Percentiles rank a stretch among this genome's conserved stretches.
Conservation (phyloP, 148 eudicot species). For the Chenopodium formosanum region DNA sequence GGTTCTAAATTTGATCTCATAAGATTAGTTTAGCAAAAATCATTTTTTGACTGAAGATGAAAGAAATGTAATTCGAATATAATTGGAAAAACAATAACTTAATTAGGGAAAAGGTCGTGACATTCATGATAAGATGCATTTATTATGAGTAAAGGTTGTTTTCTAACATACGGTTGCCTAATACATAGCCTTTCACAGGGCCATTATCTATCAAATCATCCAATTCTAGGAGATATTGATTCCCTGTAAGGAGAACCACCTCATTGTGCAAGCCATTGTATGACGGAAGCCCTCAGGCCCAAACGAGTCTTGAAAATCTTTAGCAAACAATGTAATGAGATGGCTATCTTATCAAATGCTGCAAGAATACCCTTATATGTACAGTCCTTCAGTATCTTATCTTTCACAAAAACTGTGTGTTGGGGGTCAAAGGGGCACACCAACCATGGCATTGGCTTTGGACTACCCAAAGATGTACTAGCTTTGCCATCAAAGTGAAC, state of each 20-base stretch:
- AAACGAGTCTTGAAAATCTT: neutral
- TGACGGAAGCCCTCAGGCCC: neutral
- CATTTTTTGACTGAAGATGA: too few species aligned
- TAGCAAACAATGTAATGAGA: neutral
- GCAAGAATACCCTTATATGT: neutral
- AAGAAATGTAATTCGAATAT: too few species aligned
- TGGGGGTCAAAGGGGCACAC: neutral
- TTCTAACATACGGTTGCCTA: too few species aligned
- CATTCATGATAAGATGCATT: too few species aligned
- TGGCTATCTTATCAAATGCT: neutral
- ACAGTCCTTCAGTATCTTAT: neutral
- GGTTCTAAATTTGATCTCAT: too few species aligned
- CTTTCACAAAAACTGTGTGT: neutral
- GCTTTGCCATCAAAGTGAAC: neutral
- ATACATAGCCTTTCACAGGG: too few species aligned
- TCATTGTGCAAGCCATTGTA: constrained; percentile 1
- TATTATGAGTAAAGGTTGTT: too few species aligned
- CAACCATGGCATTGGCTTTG: neutral
- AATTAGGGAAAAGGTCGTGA: too few species aligned
- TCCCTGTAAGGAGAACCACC: neutral
- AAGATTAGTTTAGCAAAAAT: too few species aligned
- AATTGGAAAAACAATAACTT: too few species aligned
- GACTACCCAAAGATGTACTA: too few species aligned
- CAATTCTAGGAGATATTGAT: neutral
- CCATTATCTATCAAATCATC: neutral